phyloP scores from a whole-genome alignment of 495 filamentous ascomycete species.

The Xylaria longipes region DNA sequence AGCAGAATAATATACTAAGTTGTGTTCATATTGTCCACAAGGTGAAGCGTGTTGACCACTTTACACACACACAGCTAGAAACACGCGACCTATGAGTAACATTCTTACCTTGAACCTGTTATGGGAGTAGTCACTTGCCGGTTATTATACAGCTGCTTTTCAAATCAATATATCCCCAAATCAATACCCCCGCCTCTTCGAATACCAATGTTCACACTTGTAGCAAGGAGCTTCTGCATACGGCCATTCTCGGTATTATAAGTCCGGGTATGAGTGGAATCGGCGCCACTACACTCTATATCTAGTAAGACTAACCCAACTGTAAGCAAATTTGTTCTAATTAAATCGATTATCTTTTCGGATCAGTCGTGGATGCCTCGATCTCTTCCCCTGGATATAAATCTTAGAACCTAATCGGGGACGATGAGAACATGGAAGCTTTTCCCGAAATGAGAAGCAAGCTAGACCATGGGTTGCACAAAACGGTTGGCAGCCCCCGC shows the following conservation, averaged over 20 bases:
- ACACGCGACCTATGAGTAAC: conserved; percentile 4
- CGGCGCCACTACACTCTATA: not conserved
- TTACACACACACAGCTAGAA: conserved; percentile 10
- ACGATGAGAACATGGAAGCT: not conserved
- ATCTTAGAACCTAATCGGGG: not conserved
- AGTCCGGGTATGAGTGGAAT: not conserved
- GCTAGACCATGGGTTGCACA: not conserved
- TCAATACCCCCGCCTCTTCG: not conserved
- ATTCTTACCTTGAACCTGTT: not conserved
- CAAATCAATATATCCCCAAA: not conserved
- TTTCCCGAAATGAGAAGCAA: not conserved
- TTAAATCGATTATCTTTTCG: not conserved
- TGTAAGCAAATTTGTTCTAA: not conserved
- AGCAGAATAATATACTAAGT: not conserved
- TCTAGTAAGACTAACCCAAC: not conserved
- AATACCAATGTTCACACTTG: too few relatives aligned
- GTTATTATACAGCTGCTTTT: not conserved
- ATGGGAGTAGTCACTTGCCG: too few relatives aligned
- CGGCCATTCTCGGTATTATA: not conserved
- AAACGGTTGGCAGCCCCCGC: conserved; percentile 7
- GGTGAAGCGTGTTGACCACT: not conserved
- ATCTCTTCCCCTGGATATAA: not conserved
- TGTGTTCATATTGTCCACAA: not conserved
- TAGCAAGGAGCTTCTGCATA: not conserved
- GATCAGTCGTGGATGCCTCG: not conserved